Evolutionary conservation across 176 grass and related monocot genomes (phyloP), one percentile per base, ranked within the genome.

Genomic region (Bolboschoenus planiculmis): DNA sequence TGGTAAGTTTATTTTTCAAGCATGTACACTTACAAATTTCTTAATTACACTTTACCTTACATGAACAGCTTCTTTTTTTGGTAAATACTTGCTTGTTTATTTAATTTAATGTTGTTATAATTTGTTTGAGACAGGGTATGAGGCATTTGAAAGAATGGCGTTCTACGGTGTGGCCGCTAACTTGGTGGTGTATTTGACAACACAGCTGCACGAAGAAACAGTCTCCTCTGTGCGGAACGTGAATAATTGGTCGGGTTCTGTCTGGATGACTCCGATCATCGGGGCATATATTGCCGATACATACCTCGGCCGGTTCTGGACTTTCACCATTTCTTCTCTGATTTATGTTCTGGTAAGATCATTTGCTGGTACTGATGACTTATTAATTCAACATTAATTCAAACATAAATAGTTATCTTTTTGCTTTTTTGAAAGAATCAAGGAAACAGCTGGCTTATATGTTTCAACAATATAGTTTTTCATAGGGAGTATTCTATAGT

Each of bases 241-340:
- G 23, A 96, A 87, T 78, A 96, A 90, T 50, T 96, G 93, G 93
- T 85, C 88, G 0, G 93, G 93, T 4, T 74, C 88, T 4, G 88
- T 95, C 20, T 96, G 90, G 90, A 85, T 96, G 58, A 96, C 90
- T 10, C 93, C 93, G 10, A 59, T 96, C 77, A 75, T 58, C 10
- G 93, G 93, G 1, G 93, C 93, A 5, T 95, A 95, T 83, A 18
- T 95, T 61, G 90, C 93, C 56, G 93, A 95, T 77, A 78, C 93
- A 37, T 95, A 84, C 84, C 82, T 95, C 21, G 93, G 93, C 55
- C 86, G 93, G 7, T 95, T 88, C 85, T 95, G 93, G 90, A 95
- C 93, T 4, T 95, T 95, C 93, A 90, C 90, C 56, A 5, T 95
- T 81, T 90, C 88, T 8, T 92, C 93, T 13, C 63, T 92, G 78